A percentile compares a stretch with the other conserved stretches of the same genome.
phyloP scores from a whole-genome alignment of 306 rosid genomes.

The Corylus avellana region DNA sequence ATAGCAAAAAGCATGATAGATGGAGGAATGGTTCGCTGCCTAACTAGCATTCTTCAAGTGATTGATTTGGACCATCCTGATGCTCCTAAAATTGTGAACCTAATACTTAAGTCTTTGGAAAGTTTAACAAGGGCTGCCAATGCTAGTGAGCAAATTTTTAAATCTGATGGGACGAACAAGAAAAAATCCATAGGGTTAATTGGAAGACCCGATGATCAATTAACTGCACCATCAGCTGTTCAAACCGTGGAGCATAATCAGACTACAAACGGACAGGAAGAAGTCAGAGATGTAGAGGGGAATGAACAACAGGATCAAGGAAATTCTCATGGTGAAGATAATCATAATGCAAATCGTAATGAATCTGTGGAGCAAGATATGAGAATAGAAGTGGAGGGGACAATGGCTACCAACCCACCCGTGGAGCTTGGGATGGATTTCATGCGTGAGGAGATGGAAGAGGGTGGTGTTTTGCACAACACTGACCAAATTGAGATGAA shows the following conservation, averaged over 20 bases:
- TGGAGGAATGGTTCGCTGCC: constrained; percentile 85
- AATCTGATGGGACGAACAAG: constrained; percentile 74
- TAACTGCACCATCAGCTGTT: constrained; percentile 51
- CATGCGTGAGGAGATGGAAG: constrained; percentile 87
- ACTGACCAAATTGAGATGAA: constrained; percentile 82
- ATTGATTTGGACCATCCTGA: constrained; percentile 98
- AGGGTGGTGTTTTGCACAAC: constrained; percentile 70
- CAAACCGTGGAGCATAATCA: constrained; percentile 55
- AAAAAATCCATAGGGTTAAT: constrained; percentile 57
- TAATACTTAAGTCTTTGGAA: constrained; percentile 85
- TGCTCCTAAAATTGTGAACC: constrained; percentile 87
- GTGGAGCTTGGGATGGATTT: constrained; percentile 88
- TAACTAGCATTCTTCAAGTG: constrained; percentile 82
- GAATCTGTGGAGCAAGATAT: constrained; percentile 68
- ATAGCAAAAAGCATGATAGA: constrained; percentile 98
- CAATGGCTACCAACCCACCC: constrained; percentile 56
- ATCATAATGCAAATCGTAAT: constrained; percentile 46
- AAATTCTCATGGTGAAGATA: constrained; percentile 51
- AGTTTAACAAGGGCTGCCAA: constrained; percentile 95
- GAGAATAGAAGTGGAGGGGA: constrained; percentile 72
- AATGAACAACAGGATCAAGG: constrained; percentile 56
- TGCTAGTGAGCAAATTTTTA: constrained; percentile 80
- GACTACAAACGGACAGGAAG: constrained; percentile 58
- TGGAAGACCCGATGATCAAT: constrained; percentile 69
- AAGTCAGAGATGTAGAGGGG: constrained; percentile 46